phyloP scores from a whole-genome alignment of 352 stramenopile species.

The Pythium rhizo-oryzae region DNA sequence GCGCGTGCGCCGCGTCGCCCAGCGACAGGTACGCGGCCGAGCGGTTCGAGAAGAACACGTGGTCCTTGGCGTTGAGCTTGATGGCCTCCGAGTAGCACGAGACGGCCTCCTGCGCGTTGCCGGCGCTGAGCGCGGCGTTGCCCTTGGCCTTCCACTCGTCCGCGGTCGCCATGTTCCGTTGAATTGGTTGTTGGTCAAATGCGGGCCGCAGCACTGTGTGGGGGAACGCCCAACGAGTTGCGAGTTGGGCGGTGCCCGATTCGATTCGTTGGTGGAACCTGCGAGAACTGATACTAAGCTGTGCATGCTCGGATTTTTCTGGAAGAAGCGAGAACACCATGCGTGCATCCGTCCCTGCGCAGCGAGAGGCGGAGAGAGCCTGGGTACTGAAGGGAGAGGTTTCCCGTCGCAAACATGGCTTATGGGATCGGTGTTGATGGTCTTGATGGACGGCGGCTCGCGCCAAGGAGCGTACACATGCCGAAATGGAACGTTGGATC shows the following conservation, averaged over 20 bases:
- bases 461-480: too few relatives aligned
- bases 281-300: constrained; percentile 13
- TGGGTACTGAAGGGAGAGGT: too few relatives aligned
- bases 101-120: constrained; percentile 95
- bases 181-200: constrained; percentile 18
- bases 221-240: not conserved
- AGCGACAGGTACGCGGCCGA: constrained; percentile 98
- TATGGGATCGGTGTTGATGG: too few relatives aligned
- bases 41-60: constrained; percentile 99
- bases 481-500: not conserved
- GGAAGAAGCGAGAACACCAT: constrained; percentile 2
- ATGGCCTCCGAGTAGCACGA: constrained; percentile 98
- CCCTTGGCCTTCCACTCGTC: constrained; percentile 94
- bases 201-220: not conserved
- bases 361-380: not conserved
- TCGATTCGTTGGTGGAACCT: constrained; percentile 14
- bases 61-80: constrained; percentile 92
- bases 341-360: too few relatives aligned
- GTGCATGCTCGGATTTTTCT: not conserved
- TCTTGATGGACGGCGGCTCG: too few relatives aligned
- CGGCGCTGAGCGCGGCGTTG: constrained; percentile 94
- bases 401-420: too few relatives aligned
- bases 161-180: constrained; percentile 34
- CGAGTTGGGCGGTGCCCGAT: too few relatives aligned
- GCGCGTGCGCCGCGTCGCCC: constrained; percentile 90